A percentile compares a stretch with the other conserved stretches of the same genome.
phyloP scores from a whole-genome alignment of 371 early-diverging fungal species.

The Chytridium lagenaria region DNA sequence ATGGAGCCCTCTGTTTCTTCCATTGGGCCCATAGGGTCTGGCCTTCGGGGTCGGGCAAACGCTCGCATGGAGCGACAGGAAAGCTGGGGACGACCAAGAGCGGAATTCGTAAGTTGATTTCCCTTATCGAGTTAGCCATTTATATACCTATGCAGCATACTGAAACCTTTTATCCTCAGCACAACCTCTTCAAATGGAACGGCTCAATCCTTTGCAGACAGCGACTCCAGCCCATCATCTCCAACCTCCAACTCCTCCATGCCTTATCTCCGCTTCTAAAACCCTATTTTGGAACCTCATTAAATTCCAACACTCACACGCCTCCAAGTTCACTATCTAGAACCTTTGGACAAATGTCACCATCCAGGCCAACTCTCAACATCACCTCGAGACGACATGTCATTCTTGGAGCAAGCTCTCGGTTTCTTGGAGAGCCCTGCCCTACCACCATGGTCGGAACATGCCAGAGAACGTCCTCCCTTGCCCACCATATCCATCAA shows the following conservation, averaged over 20 bases:
- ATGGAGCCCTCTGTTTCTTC: too few relatives aligned
- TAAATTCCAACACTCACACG: not conserved
- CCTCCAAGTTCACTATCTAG: too few relatives aligned
- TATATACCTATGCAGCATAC: not conserved
- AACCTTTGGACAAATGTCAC: too few relatives aligned
- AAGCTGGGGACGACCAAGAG: not conserved
- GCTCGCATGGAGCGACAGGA: not conserved
- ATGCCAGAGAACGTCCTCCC: not conserved
- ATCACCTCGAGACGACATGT: not conserved
- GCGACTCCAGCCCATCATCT: conserved; percentile 13
- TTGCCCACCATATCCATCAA: not conserved
- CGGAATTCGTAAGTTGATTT: conserved; percentile 1
- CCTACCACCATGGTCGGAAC: not conserved
- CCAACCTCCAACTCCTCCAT: not conserved
- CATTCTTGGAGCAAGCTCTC: not conserved
- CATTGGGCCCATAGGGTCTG: not conserved
- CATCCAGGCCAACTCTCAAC: not conserved
- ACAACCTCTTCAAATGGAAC: conserved; percentile 12
- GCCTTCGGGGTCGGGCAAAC: not conserved
- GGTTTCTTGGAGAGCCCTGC: not conserved
- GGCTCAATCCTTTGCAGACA: conserved; percentile 16
- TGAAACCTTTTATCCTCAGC: not conserved
- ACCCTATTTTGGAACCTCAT: not conserved
- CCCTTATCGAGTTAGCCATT: not conserved
- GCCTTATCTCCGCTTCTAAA: too few relatives aligned